phyloP scores from a whole-genome alignment of 495 filamentous ascomycete genomes.

The Parachaetomium inaequale region DNA sequence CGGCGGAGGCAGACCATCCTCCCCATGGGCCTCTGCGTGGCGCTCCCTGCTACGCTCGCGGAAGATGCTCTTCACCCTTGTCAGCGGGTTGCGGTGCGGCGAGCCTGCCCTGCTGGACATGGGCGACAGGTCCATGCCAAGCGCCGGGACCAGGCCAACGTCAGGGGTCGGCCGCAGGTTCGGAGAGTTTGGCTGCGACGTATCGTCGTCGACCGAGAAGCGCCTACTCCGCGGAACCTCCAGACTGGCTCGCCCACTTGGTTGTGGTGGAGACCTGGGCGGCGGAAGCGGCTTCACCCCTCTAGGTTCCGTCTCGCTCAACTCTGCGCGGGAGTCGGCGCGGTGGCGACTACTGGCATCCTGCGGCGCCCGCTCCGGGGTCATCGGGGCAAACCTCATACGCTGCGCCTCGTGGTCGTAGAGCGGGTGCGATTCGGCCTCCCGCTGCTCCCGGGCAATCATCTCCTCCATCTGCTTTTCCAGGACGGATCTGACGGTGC shows the following conservation, averaged over 20 bases:
- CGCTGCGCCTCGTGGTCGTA: conserved; percentile 30
- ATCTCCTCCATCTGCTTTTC: conserved; percentile 68
- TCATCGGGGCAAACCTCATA: conserved; percentile 34
- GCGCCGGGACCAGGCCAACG: conserved; percentile 32
- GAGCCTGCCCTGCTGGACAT: conserved; percentile 40
- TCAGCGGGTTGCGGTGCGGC: conserved; percentile 43
- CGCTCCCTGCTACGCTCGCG: conserved; percentile 46
- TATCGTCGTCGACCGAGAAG: conserved; percentile 42
- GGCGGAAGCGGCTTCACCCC: conserved; percentile 19
- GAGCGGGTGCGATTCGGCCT: conserved; percentile 30
- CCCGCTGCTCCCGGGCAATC: conserved; percentile 50
- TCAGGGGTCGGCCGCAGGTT: conserved; percentile 33
- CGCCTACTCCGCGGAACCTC: conserved; percentile 38
- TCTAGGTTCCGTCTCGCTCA: conserved; percentile 31
- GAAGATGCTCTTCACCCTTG: conserved; percentile 46
- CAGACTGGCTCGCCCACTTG: conserved; percentile 37
- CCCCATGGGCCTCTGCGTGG: conserved; percentile 25
- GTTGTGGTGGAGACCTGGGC: conserved; percentile 23
- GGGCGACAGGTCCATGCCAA: conserved; percentile 47
- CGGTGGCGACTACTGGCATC: conserved; percentile 23
- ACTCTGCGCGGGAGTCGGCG: conserved; percentile 33
- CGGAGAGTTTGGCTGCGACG: conserved; percentile 40
- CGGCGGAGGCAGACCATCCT: conserved; percentile 24
- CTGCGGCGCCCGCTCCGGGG: conserved; percentile 29
- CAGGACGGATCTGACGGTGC: conserved; percentile 52